Evolutionary conservation across 2,329 filamentous ascomycete genomes (phyloP).

Genomic region (Fusarium drepaniforme): DNA sequence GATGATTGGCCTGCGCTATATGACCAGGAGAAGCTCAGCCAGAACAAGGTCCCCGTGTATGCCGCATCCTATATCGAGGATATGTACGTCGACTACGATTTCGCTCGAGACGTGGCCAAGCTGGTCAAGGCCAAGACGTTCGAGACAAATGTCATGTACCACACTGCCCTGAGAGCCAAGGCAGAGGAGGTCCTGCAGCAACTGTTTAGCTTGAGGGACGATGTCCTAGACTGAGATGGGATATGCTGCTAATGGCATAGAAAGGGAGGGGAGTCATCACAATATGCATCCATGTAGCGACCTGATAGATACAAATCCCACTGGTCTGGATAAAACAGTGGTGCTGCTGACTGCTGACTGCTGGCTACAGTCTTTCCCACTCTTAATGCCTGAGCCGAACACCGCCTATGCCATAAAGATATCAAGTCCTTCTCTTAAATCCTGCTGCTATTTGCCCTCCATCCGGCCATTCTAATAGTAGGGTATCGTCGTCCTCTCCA

Average conservation of each 20-base stretch:
- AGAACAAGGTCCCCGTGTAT: slow-evolving; percentile 88
- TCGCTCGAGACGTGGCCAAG: slow-evolving; percentile 79
- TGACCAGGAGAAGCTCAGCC: slow-evolving; percentile 76
- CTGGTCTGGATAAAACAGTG: background rate
- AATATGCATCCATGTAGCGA: slow-evolving; percentile 3
- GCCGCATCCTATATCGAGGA: slow-evolving; percentile 87
- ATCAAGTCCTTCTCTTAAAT: background rate
- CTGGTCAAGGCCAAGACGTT: slow-evolving; percentile 84
- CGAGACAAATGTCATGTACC: slow-evolving; percentile 89
- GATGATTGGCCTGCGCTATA: slow-evolving; percentile 83
- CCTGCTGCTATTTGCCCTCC: background rate
- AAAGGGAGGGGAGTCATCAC: background rate
- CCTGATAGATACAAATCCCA: slow-evolving; percentile 10
- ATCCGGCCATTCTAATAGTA: background rate
- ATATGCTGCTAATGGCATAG: background rate
- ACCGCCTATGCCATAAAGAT: background rate
- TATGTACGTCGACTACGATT: slow-evolving; percentile 89
- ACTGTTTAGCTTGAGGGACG: slow-evolving; percentile 82
- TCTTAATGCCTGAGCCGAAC: background rate
- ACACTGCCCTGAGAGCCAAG: slow-evolving; percentile 82
- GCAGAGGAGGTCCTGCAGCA: slow-evolving; percentile 81
- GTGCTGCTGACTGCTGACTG: background rate
- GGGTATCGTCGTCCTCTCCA: slow-evolving; percentile 13
- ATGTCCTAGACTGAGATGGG: slow-evolving; percentile 65
- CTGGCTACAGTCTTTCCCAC: background rate